phyloP scores from a whole-genome alignment of 2,329 filamentous ascomycete species.

The Arthrocladium fulminans region DNA sequence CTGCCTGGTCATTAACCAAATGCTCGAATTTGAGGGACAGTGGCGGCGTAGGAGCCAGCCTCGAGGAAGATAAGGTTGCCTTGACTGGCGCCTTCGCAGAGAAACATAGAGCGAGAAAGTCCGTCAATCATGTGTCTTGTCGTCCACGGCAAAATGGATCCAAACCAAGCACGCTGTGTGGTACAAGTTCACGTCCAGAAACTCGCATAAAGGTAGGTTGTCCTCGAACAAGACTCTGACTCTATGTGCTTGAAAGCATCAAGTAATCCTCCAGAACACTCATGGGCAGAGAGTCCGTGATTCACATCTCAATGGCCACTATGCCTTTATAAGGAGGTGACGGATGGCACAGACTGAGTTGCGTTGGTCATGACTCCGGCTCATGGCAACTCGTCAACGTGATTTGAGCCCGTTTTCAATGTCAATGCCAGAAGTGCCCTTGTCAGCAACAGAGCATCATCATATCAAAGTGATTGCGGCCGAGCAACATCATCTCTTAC shows the following conservation, averaged over 20 bases:
- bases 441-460: too few species aligned
- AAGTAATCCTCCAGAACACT: not conserved
- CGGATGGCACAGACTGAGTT: not conserved
- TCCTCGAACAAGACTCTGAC: not conserved
- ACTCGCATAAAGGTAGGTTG: not conserved
- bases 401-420: not conserved
- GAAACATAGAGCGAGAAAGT: too few species aligned
- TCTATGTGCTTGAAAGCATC: not conserved
- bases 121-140: too few species aligned
- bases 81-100: too few species aligned
- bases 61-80: too few species aligned
- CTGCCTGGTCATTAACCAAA: not conserved
- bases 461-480: too few species aligned
- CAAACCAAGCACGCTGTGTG: not conserved
- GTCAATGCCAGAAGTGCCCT: too few species aligned
- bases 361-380: not conserved
- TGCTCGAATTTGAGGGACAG: not conserved
- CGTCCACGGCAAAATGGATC: too few species aligned
- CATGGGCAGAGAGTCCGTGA: not conserved
- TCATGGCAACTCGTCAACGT: not conserved
- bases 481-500: too few species aligned
- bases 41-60: too few species aligned
- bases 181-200: not conserved
- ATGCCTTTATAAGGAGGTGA: not conserved
- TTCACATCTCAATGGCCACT: not conserved